Base-by-base conservation (phyloP, 306 rosid genomes). In the Vigna radiata region DNA sequence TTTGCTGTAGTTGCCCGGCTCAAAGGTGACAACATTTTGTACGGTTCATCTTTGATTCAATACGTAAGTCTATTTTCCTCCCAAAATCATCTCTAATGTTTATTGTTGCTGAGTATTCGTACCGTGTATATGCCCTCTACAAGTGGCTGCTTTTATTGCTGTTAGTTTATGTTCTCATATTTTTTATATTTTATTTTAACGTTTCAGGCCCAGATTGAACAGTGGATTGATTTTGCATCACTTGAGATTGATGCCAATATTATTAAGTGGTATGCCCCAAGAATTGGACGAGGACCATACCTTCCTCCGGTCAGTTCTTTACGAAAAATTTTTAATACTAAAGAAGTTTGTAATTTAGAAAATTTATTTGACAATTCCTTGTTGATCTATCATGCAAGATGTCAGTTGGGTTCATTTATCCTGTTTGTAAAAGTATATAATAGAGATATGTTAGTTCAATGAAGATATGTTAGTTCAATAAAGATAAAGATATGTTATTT, bases 161-260 rank as follows among this genome's bases (percentile, higher is more conserved):
- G 21, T 37, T 50, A 15, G 33, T 15, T 33, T 18, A 41, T 11
- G 55, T 50, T 2, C 53, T 72, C 44, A 47, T 37, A 19, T 48
- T 18, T 17, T 5, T 49, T 8, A 47, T 31, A 14, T 29, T 60
- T 29, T 36, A 25, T 74, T 52, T 73, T 70, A 44, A 60, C 77
- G 11, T 66, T 84, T 56, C 84, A 93, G 98, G 98, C 83, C 73
- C 98, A 71, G 23, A 71, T 91, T 10, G 98, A 93, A 75, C 97
- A 93, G 75, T 93, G 98, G 97, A 89, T 91, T 84, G 98, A 93
- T 83, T 93, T 93, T 79, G 70, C 97, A 47, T 52, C 97, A 18
- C 18, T 84, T 73, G 98, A 93, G 81, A 73, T 93, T 76, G 94
- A 91, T 88, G 85, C 88, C 17, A 73, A 91, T 78, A 0, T 87